Percentiles rank a stretch among this genome's conserved stretches.
phyloP scores from a whole-genome alignment of 257 asterid species.

The Thymus mandschuricus region DNA sequence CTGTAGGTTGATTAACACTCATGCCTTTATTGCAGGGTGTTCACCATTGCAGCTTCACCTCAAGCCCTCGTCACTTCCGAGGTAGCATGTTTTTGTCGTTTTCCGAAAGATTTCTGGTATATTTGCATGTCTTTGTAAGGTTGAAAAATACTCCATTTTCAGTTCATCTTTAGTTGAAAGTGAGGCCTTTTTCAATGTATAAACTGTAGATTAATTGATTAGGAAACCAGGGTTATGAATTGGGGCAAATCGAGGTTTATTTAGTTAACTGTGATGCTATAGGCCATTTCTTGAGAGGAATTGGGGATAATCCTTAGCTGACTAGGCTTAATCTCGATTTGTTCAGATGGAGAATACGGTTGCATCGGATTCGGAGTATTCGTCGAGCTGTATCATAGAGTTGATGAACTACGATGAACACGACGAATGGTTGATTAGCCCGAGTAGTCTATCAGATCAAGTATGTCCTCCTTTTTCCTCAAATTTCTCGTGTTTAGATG shows the following conservation, averaged over 20 bases:
- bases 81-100: conserved; percentile 1
- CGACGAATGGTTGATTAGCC: conserved; percentile 56
- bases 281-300: neutral
- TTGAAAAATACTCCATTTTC: conserved; percentile 1
- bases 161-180: conserved; percentile 14
- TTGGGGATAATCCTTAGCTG: neutral
- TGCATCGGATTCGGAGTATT: conserved; percentile 38
- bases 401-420: conserved; percentile 48
- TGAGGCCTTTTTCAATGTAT: neutral
- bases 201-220: neutral
- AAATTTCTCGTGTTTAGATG: conserved; percentile 40
- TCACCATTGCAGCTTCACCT: neutral
- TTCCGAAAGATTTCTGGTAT: neutral
- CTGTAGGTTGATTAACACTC: conserved; percentile 7
- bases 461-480: conserved; percentile 38
- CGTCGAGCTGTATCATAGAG: conserved; percentile 39
- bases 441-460: conserved; percentile 43
- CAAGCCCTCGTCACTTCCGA: neutral
- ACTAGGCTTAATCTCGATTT: neutral
- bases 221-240: neutral
- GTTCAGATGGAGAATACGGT: conserved; percentile 37
- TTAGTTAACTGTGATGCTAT: neutral
- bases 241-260: conserved; percentile 5
- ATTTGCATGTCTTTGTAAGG: neutral
- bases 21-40: conserved; percentile 5